These are phyloP conservation scores for Yamadazyma diddensiae DNA, from an alignment of 1,139 yeast species.

Conservation along the genomic window DNA sequence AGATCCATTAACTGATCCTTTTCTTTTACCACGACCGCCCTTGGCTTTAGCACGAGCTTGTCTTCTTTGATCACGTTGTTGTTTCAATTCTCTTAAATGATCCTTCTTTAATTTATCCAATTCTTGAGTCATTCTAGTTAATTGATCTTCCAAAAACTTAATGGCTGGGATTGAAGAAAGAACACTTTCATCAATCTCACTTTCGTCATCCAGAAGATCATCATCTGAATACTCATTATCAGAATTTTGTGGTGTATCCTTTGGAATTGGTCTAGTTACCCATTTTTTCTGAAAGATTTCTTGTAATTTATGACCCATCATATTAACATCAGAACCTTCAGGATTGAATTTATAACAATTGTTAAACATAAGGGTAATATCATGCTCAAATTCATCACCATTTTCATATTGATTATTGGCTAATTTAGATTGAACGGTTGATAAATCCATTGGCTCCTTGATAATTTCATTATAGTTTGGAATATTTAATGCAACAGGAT, in stretches of 20 bases:
- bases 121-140: constrained; percentile 82
- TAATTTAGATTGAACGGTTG: constrained; percentile 77
- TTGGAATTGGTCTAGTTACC: constrained; percentile 84
- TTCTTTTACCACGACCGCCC: constrained; percentile 11
- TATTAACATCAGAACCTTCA: constrained; percentile 90
- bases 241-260: constrained; percentile 46
- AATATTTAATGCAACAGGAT: constrained; percentile 88
- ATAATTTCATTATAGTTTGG: constrained; percentile 86
- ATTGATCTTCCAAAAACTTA: constrained; percentile 81
- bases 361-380: constrained; percentile 75
- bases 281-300: constrained; percentile 83
- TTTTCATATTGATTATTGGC: constrained; percentile 85
- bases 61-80: constrained; percentile 41
- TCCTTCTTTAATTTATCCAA: constrained; percentile 75
- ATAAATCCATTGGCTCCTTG: constrained; percentile 92
- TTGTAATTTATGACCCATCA: constrained; percentile 92
- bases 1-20: constrained; percentile 5
- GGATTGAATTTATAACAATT: constrained; percentile 94
- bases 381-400: constrained; percentile 83
- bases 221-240: constrained; percentile 36
- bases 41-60: constrained; percentile 47
- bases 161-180: constrained; percentile 82
- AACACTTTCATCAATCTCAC: constrained; percentile 69
- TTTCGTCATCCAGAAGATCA: constrained; percentile 47
- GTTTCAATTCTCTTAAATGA: constrained; percentile 56